Evolutionary conservation across 441 rosid genomes (phyloP).

Genomic region (Brassica balearica): DNA sequence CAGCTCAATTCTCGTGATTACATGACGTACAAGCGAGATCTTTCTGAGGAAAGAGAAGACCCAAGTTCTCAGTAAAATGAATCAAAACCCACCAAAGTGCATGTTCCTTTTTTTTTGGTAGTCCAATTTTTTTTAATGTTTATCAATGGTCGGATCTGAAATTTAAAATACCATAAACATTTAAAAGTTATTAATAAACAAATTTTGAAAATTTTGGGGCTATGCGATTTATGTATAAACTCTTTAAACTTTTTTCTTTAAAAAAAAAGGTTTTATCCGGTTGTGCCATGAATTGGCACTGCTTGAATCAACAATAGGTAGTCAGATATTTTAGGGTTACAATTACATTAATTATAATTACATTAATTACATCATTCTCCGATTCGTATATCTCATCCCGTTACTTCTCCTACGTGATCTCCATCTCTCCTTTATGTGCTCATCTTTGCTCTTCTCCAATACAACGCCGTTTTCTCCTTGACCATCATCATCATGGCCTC

Average conservation of each 20-base stretch:
- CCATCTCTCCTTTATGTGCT: constrained; percentile 40
- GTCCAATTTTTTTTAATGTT: neutral
- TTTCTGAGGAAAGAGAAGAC: constrained; percentile 14
- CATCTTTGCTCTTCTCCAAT: constrained; percentile 21
- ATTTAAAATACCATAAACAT: neutral
- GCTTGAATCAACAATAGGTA: neutral
- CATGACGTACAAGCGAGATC: constrained; percentile 3
- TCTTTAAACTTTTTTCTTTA: too few relatives aligned
- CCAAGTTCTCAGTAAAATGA: neutral
- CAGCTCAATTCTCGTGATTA: constrained; percentile 11
- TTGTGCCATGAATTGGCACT: neutral
- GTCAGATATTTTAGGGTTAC: constrained; percentile 2
- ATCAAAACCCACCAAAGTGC: neutral
- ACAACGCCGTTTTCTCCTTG: neutral
- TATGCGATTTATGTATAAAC: neutral
- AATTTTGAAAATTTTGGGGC: too few relatives aligned
- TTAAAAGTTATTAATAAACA: neutral
- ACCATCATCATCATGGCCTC: neutral
- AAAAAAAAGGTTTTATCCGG: neutral
- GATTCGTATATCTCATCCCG: constrained; percentile 18
- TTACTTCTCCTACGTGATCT: constrained; percentile 34
- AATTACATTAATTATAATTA: neutral
- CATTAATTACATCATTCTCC: neutral
- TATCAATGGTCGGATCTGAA: neutral
- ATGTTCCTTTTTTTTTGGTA: neutral